phyloP scores from a whole-genome alignment of 371 early-diverging fungal species.

The Mucor circinelloides region DNA sequence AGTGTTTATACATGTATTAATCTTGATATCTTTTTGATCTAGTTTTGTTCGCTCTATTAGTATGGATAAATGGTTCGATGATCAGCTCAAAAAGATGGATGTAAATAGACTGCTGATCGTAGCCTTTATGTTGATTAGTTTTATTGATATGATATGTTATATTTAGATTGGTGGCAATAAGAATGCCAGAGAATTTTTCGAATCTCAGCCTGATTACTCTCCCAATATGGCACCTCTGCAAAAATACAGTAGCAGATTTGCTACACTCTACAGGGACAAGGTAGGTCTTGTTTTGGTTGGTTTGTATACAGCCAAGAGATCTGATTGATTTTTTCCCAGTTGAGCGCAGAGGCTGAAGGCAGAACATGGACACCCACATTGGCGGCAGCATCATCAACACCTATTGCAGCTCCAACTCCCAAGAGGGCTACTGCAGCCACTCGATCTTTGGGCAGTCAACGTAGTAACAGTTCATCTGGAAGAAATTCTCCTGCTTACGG shows the following conservation, averaged over 20 bases:
- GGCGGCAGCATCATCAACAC: not conserved
- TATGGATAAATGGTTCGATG: constrained; percentile 98
- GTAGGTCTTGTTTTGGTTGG: constrained; percentile 29
- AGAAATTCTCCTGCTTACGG: constrained; percentile 17
- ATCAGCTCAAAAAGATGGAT: constrained; percentile 93
- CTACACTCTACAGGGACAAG: constrained; percentile 89
- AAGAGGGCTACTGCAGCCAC: constrained; percentile 15
- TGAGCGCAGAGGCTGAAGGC: constrained; percentile 77
- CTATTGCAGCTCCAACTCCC: not conserved
- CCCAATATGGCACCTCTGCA: constrained; percentile 80
- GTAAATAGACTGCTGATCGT: constrained; percentile 29
- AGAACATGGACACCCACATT: constrained; percentile 63
- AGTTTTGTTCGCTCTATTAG: constrained; percentile 97
- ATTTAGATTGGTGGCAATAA: constrained; percentile 90
- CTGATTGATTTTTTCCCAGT: constrained; percentile 28
- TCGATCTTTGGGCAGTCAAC: constrained; percentile 20
- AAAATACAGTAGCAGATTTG: constrained; percentile 88
- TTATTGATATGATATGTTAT: not conserved
- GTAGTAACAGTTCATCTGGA: constrained; percentile 26
- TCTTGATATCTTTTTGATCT: not conserved
- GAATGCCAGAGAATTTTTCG: constrained; percentile 86
- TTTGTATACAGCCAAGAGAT: not conserved
- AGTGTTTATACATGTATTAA: not conserved
- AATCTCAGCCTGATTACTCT: constrained; percentile 80
- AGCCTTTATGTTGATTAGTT: not conserved